Conservation (phyloP, 2,329 filamentous ascomycete genomes). For the Colletotrichum australisinense region DNA sequence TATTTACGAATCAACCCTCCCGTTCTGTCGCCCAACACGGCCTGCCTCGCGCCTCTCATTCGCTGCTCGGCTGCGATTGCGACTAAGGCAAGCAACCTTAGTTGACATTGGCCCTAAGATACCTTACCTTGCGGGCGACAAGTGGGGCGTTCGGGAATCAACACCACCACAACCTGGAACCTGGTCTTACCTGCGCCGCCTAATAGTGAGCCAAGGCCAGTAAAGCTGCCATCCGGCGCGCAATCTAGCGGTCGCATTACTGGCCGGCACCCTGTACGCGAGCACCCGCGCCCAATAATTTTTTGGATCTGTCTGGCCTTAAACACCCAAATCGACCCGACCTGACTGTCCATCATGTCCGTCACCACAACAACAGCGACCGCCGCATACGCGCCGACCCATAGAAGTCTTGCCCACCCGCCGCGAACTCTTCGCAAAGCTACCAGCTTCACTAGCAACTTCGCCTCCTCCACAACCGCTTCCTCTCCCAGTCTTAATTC, state of each 20-base stretch:
- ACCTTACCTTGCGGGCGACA: slow-evolving; percentile 1
- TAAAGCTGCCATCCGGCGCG: slow-evolving; percentile 22
- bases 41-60: slow-evolving; percentile 19
- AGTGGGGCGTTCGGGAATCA: slow-evolving; percentile 28
- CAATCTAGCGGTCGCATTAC: slow-evolving; percentile 18
- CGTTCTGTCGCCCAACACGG: neutral
- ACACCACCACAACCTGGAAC: slow-evolving; percentile 26
- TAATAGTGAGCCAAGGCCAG: slow-evolving; percentile 17
- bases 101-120: slow-evolving; percentile 12
- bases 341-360: slow-evolving; percentile 30
- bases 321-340: slow-evolving; percentile 11
- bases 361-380: slow-evolving; percentile 36
- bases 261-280: slow-evolving; percentile 19
- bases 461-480: slow-evolving; percentile 52
- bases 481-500: slow-evolving; percentile 71
- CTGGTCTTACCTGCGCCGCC: slow-evolving; percentile 29
- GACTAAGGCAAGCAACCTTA: slow-evolving; percentile 19
- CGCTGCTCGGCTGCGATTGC: slow-evolving; percentile 14
- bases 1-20: neutral
- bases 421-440: slow-evolving; percentile 56
- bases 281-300: slow-evolving; percentile 27
- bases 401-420: slow-evolving; percentile 34
- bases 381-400: slow-evolving; percentile 34
- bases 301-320: neutral
- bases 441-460: slow-evolving; percentile 46